Base-by-base conservation (phyloP, 768 basidiomycete genomes). In the Suillus brevipes region DNA sequence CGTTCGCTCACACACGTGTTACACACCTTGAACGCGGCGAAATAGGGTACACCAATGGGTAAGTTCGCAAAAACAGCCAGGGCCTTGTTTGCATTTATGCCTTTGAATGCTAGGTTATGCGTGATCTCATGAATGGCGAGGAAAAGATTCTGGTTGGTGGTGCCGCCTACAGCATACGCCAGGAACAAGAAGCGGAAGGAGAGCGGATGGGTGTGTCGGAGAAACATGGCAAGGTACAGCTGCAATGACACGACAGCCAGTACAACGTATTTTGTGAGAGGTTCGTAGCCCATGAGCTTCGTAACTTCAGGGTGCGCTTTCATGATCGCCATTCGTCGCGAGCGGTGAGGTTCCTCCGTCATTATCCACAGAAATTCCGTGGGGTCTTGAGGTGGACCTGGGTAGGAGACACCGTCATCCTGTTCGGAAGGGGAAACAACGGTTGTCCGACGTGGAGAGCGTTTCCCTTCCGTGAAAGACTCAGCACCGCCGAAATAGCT, bases 71-170 rank as follows among this genome's bases (percentile, higher is more conserved):
- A 87, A 66, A 99, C 88, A 7, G 97, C 95, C 25, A 98, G 79
- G 31, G 89, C 75, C 72, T 96, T 95, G 79, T 99, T 99, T 9
- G 89, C 86, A 60, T 79, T 81, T 55, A 99, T 85, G 28, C 90
- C 84, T 66, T 84, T 85, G 80, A 98, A 99, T 2, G 95, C 97
- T 34, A 99, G 84, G 75, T 98, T 99, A 76, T 99, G 97, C 2
- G 96, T 97, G 66, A 99, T 97, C 74, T 99, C 97, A 74, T 99
- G 97, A 62, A 99, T 97, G 50, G 97, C 95, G 57, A 99, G 86
- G 78, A 99, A 99, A 45, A 97, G 84, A 75, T 99, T 99, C 76
- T 99, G 97, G 78, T 99, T 99, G 9, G 91, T 90, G 1, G 97
- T 98, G 4, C 95, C 97, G 2, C 97, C 97, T 58, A 99, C 84